These are phyloP conservation scores for Neofusicoccum umdonicola DNA, from an alignment of 2,329 filamentous ascomycete species.

Conservation along the genomic window DNA sequence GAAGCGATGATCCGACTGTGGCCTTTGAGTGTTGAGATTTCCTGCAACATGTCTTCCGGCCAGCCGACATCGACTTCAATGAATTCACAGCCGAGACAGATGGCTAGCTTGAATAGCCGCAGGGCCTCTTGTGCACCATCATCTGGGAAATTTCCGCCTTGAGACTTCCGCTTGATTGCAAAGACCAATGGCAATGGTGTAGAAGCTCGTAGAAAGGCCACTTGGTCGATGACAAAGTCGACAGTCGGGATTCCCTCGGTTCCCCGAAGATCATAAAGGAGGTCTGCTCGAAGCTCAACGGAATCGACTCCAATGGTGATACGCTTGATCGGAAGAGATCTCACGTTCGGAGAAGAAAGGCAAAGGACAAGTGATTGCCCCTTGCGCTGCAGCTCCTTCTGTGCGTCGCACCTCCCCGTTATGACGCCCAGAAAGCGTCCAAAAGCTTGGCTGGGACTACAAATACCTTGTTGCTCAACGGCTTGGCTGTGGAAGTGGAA, in stretches of 20 bases:
- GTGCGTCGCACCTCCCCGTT: slow-evolving; percentile 56
- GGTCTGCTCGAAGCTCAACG: slow-evolving; percentile 88
- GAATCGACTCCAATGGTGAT: slow-evolving; percentile 85
- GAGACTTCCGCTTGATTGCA: slow-evolving; percentile 79
- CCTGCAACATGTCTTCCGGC: slow-evolving; percentile 68
- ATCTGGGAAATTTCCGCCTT: slow-evolving; percentile 88
- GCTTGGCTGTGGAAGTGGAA: slow-evolving; percentile 85
- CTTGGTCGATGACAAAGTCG: slow-evolving; percentile 78
- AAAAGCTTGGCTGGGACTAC: slow-evolving; percentile 65
- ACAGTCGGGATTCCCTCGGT: slow-evolving; percentile 58
- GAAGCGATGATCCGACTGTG: slow-evolving; percentile 86
- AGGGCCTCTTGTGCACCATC: slow-evolving; percentile 67
- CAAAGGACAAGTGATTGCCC: slow-evolving; percentile 87
- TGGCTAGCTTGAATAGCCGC: slow-evolving; percentile 71
- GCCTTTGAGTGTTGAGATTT: slow-evolving; percentile 66
- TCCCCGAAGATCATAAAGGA: slow-evolving; percentile 70
- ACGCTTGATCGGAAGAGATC: slow-evolving; percentile 62
- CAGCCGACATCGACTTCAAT: slow-evolving; percentile 90
- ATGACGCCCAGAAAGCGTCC: slow-evolving; percentile 68
- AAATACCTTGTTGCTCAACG: slow-evolving; percentile 49
- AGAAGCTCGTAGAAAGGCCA: slow-evolving; percentile 71
- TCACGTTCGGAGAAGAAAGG: slow-evolving; percentile 75
- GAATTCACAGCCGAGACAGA: slow-evolving; percentile 86
- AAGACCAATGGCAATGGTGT: slow-evolving; percentile 83
- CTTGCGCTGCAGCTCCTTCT: slow-evolving; percentile 62